phyloP scores from a whole-genome alignment of 1,284 basidiomycete genomes.

The Microbotryomycetes sp. region DNA sequence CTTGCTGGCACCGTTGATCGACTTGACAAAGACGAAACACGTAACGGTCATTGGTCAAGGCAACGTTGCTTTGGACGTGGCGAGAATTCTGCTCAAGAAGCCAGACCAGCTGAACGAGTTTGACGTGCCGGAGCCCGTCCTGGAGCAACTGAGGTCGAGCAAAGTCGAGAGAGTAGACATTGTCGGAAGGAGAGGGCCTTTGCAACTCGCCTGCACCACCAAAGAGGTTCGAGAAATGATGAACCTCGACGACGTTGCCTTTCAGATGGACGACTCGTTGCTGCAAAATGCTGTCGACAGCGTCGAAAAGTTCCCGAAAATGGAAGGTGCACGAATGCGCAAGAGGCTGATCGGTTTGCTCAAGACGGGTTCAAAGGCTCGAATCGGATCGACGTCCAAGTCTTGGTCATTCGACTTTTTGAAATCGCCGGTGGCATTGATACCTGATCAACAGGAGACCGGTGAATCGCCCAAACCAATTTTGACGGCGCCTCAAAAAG shows the following conservation, averaged over 20 bases:
- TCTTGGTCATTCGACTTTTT: slow-evolving; percentile 78
- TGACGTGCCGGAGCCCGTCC: slow-evolving; percentile 71
- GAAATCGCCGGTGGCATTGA: slow-evolving; percentile 57
- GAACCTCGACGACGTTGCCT: slow-evolving; percentile 60
- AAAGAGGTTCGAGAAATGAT: slow-evolving; percentile 93
- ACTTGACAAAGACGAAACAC: slow-evolving; percentile 56
- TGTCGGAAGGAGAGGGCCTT: slow-evolving; percentile 75
- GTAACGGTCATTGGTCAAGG: slow-evolving; percentile 89
- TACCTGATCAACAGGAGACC: slow-evolving; percentile 20
- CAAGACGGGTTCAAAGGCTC: slow-evolving; percentile 47
- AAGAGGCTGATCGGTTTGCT: slow-evolving; percentile 47
- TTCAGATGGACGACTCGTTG: slow-evolving; percentile 45
- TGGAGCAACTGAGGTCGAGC: slow-evolving; percentile 60
- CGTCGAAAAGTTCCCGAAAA: slow-evolving; percentile 31
- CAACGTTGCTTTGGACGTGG: slow-evolving; percentile 91
- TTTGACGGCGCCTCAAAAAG: neutral
- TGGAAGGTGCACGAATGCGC: slow-evolving; percentile 42
- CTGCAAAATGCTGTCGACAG: slow-evolving; percentile 40
- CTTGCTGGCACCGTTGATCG: slow-evolving; percentile 42
- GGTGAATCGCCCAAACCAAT: slow-evolving; percentile 41
- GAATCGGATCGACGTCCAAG: slow-evolving; percentile 49
- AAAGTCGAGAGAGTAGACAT: slow-evolving; percentile 70
- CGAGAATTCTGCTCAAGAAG: slow-evolving; percentile 73
- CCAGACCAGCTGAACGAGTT: slow-evolving; percentile 57
- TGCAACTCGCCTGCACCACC: slow-evolving; percentile 84